Percentiles rank a stretch among this genome's conserved stretches.
Evolutionary conservation across 2,329 filamentous ascomycete genomes (phyloP).

Genomic region (Aspergillus sp.): DNA sequence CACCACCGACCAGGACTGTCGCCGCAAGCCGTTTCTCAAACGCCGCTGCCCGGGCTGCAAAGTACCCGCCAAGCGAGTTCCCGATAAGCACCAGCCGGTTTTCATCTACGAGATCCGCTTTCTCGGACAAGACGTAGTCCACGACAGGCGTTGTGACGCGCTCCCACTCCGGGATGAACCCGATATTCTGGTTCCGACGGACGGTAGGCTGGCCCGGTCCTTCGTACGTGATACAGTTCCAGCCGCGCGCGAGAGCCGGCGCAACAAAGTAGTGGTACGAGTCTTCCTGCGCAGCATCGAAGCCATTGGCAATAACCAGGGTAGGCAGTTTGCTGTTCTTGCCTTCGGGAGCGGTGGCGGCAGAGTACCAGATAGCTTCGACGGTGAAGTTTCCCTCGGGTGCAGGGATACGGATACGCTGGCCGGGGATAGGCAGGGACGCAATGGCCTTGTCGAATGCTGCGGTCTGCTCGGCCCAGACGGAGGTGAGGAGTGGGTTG

Average conservation of each 20-base stretch:
- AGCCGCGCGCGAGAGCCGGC: constrained; percentile 41
- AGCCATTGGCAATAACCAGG: constrained; percentile 42
- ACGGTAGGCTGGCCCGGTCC: constrained; percentile 48
- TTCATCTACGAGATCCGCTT: neutral
- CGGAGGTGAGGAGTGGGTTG: constrained; percentile 40
- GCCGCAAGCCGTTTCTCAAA: neutral
- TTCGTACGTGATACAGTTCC: constrained; percentile 48
- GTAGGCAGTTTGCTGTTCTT: constrained; percentile 21
- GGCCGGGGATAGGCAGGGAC: constrained; percentile 35
- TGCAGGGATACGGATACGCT: constrained; percentile 33
- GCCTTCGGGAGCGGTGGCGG: no score
- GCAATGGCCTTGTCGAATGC: constrained; percentile 43
- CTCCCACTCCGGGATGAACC: constrained; percentile 49
- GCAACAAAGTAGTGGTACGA: constrained; percentile 40
- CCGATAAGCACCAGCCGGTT: neutral
- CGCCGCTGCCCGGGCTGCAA: neutral
- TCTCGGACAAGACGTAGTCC: constrained; percentile 28
- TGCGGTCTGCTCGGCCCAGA: constrained; percentile 29
- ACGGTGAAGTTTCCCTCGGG: neutral
- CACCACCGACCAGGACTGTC: neutral
- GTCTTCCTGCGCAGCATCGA: constrained; percentile 48
- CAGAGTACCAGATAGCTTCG: neutral
- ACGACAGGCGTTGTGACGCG: constrained; percentile 42
- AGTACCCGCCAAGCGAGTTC: neutral
- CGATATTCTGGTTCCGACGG: constrained; percentile 42